These are phyloP conservation scores for Papiliotrema flavescens DNA, from an alignment of 1,284 basidiomycete genomes.

Conservation along the genomic window DNA sequence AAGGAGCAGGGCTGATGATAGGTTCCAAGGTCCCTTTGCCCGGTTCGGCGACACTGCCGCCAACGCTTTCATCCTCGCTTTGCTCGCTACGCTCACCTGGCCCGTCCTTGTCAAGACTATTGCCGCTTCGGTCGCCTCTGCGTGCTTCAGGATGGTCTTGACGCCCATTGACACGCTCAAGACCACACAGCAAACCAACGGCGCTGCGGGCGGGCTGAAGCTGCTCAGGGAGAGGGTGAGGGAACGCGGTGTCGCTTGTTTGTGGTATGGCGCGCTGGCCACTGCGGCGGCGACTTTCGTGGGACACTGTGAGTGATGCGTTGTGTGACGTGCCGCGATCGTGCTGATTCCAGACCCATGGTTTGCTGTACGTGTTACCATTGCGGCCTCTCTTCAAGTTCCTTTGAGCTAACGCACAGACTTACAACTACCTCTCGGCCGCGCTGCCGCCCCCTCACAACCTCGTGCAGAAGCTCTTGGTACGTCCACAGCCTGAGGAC, in stretches of 20 bases:
- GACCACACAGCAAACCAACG: slow-evolving; percentile 87
- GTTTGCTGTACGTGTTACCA: background rate
- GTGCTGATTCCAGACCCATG: background rate
- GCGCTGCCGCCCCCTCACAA: slow-evolving; percentile 60
- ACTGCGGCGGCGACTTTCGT: slow-evolving; percentile 88
- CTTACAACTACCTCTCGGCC: slow-evolving; percentile 74
- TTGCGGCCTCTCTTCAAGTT: no score
- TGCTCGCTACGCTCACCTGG: slow-evolving; percentile 36
- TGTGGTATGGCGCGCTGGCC: slow-evolving; percentile 84
- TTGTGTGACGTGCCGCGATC: slow-evolving; percentile 33
- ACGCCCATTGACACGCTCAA: slow-evolving; percentile 87
- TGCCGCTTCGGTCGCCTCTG: slow-evolving; percentile 50
- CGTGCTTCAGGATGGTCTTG: slow-evolving; percentile 73
- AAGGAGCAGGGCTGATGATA: slow-evolving; percentile 13
- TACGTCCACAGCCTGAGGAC: no score
- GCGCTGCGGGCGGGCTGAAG: slow-evolving; percentile 58
- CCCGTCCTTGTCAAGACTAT: slow-evolving; percentile 46
- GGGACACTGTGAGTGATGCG: slow-evolving; percentile 64
- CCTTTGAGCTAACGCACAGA: slow-evolving; percentile 34
- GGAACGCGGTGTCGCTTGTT: slow-evolving; percentile 65
- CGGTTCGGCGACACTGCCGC: slow-evolving; percentile 81
- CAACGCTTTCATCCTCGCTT: slow-evolving; percentile 44
- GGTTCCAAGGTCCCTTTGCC: slow-evolving; percentile 47
- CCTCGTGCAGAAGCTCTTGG: slow-evolving; percentile 57
- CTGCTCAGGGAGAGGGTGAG: slow-evolving; percentile 67